Evolutionary conservation across 805 yeast genomes (phyloP), one percentile per base, ranked within the genome.

Genomic region (Myxozyma neglecta): DNA sequence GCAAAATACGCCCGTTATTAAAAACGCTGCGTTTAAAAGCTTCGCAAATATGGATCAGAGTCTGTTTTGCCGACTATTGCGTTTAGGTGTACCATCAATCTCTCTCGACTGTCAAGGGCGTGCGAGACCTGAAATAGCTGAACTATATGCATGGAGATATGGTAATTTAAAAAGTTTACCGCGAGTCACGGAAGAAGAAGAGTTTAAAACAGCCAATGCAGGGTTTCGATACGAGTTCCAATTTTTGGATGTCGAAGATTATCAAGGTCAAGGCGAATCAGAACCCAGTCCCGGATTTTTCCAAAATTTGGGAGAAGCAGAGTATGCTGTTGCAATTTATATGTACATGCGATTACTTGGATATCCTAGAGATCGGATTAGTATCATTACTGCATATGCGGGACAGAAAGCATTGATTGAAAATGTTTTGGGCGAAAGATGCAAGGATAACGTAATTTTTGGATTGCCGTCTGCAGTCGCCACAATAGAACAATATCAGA

Each of bases 261-360:
- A 64, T 39, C 66, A 70, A 18, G 75, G 73, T 10, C 54, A 61
- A 6, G 73, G 73, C 7, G 80, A 76, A 49, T 59, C 69, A 1
- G 72, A 71, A 51, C 69, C 70, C 1, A 54, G 61, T 0, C 68
- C 72, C 0, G 70, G 68, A 0, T 61, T 69, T 36, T 71, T 54
- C 71, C 80, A 76, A 44, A 80, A 80, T 59, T 56, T 77, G n/a
- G 75, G 72, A 9, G 83, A 83, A 64, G 86, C 85, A 0, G 83
- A 81, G 62, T 79, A 72, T 59, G 74, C 79, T 16, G 81, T 81
- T 14, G 71, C 74, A 0, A 61, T 83, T 6, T 83, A 73, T 66
- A 78, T 77, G 70, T 83, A 81, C 59, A 72, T 85, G 79, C 67
- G 80, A 5, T 61, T 77, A 3, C 56, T 77, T 20, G 83, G 82